Conservation (phyloP, 495 filamentous ascomycete species). For the Cercophora sp. region DNA sequence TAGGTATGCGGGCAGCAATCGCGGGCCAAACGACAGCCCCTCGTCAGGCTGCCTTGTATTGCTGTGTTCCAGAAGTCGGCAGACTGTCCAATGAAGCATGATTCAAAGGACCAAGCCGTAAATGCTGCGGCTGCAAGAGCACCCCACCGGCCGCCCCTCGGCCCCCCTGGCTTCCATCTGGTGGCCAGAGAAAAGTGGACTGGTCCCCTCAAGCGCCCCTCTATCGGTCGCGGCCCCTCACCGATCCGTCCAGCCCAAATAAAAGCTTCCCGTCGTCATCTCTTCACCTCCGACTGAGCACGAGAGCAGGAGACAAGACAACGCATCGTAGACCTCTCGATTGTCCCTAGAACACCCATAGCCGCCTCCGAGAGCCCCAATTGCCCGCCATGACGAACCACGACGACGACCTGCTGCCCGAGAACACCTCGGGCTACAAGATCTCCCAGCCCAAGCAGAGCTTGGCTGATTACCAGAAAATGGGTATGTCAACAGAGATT, state of each 20-base stretch:
- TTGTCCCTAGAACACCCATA: not conserved
- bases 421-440: conserved; percentile 92
- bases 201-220: conserved; percentile 9
- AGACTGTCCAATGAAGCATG: conserved; percentile 16
- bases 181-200: conserved; percentile 14
- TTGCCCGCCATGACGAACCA: conserved; percentile 59
- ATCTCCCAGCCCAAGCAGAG: conserved; percentile 94
- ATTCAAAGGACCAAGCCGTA: conserved; percentile 13
- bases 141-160: conserved; percentile 3
- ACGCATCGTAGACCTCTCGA: not conserved
- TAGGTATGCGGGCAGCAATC: too few species aligned
- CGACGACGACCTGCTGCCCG: conserved; percentile 82
- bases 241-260: conserved; percentile 13
- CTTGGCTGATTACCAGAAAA: conserved; percentile 81
- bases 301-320: not conserved
- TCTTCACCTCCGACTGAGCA: conserved; percentile 6
- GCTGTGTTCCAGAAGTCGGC: conserved; percentile 13
- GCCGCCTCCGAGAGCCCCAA: conserved; percentile 8
- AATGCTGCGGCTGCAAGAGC: conserved; percentile 2
- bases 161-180: conserved; percentile 6
- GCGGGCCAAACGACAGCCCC: too few species aligned
- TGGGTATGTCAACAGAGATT: conserved; percentile 61
- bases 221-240: conserved; percentile 18
- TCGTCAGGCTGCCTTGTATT: too few species aligned
- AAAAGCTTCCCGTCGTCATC: conserved; percentile 10